Evolutionary conservation across 495 filamentous ascomycete genomes (phyloP).

Genomic region (Penicillium chermesinum): DNA sequence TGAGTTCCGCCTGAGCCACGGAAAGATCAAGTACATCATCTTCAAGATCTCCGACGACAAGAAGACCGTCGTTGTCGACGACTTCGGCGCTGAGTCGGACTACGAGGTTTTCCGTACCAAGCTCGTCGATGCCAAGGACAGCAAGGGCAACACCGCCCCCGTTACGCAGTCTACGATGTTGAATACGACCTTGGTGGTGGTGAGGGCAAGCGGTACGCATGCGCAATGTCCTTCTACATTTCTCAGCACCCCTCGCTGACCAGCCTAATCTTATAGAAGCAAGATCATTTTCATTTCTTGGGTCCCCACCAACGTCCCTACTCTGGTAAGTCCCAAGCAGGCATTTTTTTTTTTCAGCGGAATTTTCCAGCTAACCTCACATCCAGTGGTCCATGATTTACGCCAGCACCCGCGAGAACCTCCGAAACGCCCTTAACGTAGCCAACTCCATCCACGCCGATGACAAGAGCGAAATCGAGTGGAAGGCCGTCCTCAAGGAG

Average conservation of each 20-base stretch:
- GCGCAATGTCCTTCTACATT: neutral
- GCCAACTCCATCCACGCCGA: conserved; percentile 87
- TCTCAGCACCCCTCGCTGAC: conserved; percentile 8
- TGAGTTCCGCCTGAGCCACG: conserved; percentile 81
- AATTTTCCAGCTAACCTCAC: neutral
- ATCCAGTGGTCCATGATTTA: conserved; percentile 75
- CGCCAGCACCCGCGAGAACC: conserved; percentile 86
- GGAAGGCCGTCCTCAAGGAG: conserved; percentile 66
- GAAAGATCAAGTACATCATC: conserved; percentile 86
- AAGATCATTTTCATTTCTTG: conserved; percentile 96
- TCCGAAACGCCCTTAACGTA: conserved; percentile 82
- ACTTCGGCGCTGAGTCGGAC: conserved; percentile 58
- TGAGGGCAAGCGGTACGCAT: conserved; percentile 72
- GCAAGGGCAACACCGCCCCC: conserved; percentile 60
- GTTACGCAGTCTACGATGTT: conserved; percentile 93
- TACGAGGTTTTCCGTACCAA: conserved; percentile 77
- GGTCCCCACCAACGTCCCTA: conserved; percentile 78
- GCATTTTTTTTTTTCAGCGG: neutral
- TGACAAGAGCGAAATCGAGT: conserved; percentile 84
- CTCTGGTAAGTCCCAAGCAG: conserved; percentile 61
- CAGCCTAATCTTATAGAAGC: conserved; percentile 51
- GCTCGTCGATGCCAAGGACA: conserved; percentile 62
- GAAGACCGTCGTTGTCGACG: conserved; percentile 80
- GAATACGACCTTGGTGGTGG: conserved; percentile 72
- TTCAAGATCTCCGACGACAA: conserved; percentile 94